Conservation (phyloP, 768 basidiomycete genomes). For the Tylopilus balloui region DNA sequence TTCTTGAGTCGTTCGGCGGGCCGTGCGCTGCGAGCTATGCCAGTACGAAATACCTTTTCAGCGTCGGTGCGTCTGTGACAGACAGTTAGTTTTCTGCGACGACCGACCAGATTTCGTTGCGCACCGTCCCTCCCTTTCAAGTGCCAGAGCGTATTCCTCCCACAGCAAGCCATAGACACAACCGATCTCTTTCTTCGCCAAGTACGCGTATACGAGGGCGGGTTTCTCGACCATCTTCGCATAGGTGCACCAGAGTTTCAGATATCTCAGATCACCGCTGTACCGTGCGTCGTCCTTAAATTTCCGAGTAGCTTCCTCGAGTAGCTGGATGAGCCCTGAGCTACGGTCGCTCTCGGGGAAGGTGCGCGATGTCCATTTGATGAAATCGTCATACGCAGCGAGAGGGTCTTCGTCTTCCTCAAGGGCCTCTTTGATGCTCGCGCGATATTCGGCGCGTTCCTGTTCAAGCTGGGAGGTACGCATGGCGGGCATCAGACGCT, state of each 20-base stretch:
- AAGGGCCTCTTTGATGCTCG: conserved; percentile 47
- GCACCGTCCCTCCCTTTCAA: conserved; percentile 77
- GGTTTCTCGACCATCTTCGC: conserved; percentile 74
- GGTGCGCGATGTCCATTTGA: conserved; percentile 83
- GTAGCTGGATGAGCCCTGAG: conserved; percentile 73
- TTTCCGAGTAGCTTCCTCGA: conserved; percentile 78
- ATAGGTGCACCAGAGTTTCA: conserved; percentile 89
- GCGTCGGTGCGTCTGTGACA: conserved; percentile 64
- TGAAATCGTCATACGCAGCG: conserved; percentile 78
- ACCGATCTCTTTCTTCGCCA: conserved; percentile 72
- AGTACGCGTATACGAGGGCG: conserved; percentile 63
- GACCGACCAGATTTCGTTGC: conserved; percentile 21
- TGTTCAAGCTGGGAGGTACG: conserved; percentile 29
- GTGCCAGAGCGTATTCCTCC: conserved; percentile 81
- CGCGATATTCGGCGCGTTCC: conserved; percentile 30
- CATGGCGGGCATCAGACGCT: conserved; percentile 19
- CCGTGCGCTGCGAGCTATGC: conserved; percentile 75
- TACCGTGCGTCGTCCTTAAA: conserved; percentile 85
- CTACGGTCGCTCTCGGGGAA: conserved; percentile 64
- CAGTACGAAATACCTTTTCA: conserved; percentile 73
- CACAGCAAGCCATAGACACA: conserved; percentile 76
- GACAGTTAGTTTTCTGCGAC: conserved; percentile 5
- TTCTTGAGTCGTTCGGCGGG: conserved; percentile 83
- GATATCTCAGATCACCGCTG: conserved; percentile 82
- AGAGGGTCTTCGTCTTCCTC: conserved; percentile 84